Percentiles rank a stretch among this genome's conserved stretches.
phyloP scores from a whole-genome alignment of 805 yeast species.

The Spathaspora boniae region DNA sequence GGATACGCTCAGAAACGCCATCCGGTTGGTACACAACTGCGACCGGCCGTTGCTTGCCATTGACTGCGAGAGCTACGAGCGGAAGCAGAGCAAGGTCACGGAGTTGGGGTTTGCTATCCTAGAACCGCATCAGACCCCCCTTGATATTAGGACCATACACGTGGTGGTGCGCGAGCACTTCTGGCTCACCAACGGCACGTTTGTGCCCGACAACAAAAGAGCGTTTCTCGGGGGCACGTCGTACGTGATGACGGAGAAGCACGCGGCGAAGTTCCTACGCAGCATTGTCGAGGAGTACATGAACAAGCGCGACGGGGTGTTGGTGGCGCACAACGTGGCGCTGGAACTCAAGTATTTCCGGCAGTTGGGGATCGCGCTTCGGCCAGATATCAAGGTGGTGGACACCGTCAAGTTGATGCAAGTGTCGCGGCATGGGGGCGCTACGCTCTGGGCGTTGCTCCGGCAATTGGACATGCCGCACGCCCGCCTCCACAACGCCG shows the following conservation, averaged over 20 bases:
- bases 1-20: constrained; percentile 11
- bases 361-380: constrained; percentile 45
- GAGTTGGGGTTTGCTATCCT: constrained; percentile 58
- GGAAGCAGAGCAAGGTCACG: constrained; percentile 40
- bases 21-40: constrained; percentile 20
- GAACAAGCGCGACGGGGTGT: constrained; percentile 20
- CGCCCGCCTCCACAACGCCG: constrained; percentile 64
- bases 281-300: constrained; percentile 43
- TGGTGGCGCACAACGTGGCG: constrained; percentile 58
- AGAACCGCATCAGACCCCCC: constrained; percentile 57
- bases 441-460: constrained; percentile 45
- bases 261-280: constrained; percentile 39
- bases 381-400: constrained; percentile 22
- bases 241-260: constrained; percentile 31
- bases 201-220: constrained; percentile 49
- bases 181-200: constrained; percentile 42
- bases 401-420: constrained; percentile 52
- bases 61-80: constrained; percentile 60
- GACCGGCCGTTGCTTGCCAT: constrained; percentile 40
- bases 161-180: constrained; percentile 45
- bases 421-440: constrained; percentile 37
- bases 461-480: constrained; percentile 51
- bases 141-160: constrained; percentile 39
- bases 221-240: constrained; percentile 52
- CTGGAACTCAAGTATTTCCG: constrained; percentile 55